Percentiles rank a stretch among this genome's conserved stretches.
Evolutionary conservation across 1,284 basidiomycete species (phyloP).

Genomic region (Inonotus hispidus): DNA sequence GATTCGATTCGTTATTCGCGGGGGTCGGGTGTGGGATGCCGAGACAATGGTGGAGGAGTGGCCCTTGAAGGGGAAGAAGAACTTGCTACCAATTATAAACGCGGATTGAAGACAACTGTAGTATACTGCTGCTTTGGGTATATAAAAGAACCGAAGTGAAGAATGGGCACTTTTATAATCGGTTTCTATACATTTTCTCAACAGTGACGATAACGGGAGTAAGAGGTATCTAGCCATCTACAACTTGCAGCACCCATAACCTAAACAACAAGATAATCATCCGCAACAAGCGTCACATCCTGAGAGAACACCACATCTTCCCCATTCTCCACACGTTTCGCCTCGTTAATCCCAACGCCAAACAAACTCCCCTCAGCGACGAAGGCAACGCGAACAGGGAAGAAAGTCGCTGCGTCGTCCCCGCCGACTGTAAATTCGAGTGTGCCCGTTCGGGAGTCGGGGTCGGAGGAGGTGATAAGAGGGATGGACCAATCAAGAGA

Average conservation of each 20-base stretch:
- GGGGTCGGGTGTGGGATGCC: slow-evolving; percentile 64
- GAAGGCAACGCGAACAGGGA: slow-evolving; percentile 88
- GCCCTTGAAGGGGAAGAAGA: slow-evolving; percentile 54
- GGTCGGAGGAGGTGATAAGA: slow-evolving; percentile 46
- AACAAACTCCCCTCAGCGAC: slow-evolving; percentile 74
- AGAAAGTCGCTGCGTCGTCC: slow-evolving; percentile 82
- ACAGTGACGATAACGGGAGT: background rate
- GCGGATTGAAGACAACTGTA: slow-evolving; percentile 35
- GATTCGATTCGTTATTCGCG: slow-evolving; percentile 50
- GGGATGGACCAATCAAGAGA: slow-evolving; percentile 83
- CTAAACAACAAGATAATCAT: slow-evolving; percentile 62
- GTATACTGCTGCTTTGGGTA: slow-evolving; percentile 4
- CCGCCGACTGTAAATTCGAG: slow-evolving; percentile 87
- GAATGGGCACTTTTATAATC: background rate
- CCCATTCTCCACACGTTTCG: slow-evolving; percentile 53
- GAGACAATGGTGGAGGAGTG: slow-evolving; percentile 61
- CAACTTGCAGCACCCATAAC: background rate
- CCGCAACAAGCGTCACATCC: slow-evolving; percentile 67
- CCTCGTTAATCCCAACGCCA: slow-evolving; percentile 58
- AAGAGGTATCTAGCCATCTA: background rate
- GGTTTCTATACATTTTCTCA: background rate
- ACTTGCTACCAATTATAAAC: slow-evolving; percentile 52
- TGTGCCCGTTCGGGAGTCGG: slow-evolving; percentile 63
- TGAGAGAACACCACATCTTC: slow-evolving; percentile 69
- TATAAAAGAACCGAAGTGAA: background rate